Conservation (phyloP, 164 flowering plant genomes). For the Platanus orientalis region DNA sequence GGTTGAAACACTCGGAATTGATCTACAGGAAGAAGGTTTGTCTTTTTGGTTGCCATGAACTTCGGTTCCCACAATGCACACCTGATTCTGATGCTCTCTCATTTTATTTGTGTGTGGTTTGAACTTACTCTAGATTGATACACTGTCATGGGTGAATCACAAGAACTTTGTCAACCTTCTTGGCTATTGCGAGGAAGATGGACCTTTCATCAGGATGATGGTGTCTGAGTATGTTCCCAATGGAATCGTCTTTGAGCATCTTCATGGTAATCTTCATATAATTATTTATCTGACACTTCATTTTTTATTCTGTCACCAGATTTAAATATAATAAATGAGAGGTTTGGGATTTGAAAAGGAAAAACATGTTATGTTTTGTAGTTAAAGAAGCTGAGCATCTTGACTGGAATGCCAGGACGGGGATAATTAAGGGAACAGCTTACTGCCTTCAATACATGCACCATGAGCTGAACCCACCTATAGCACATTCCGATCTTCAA, state of each 20-base stretch:
- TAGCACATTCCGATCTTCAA: conserved; percentile 46
- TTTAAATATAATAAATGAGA: background rate
- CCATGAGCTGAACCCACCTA: conserved; percentile 77
- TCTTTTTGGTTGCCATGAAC: background rate
- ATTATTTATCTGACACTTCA: too few relatives aligned
- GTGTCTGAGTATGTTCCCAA: conserved; percentile 95
- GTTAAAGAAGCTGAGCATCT: conserved; percentile 87
- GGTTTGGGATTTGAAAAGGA: background rate
- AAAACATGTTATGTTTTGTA: conserved; percentile 25
- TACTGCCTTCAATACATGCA: conserved; percentile 94
- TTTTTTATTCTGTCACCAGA: background rate
- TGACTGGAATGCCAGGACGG: conserved; percentile 81
- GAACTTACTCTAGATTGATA: conserved; percentile 49
- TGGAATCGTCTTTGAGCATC: conserved; percentile 80
- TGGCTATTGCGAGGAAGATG: conserved; percentile 86
- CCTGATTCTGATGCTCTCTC: background rate
- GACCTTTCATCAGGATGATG: conserved; percentile 85
- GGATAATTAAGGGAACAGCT: conserved; percentile 84
- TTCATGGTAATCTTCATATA: conserved; percentile 77
- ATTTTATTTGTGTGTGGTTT: background rate
- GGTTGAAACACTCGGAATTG: conserved; percentile 56
- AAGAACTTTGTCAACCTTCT: conserved; percentile 91
- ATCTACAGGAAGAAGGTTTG: conserved; percentile 67
- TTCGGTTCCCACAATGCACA: background rate
- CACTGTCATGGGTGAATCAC: conserved; percentile 81